Percentiles rank a stretch among this genome's conserved stretches.
phyloP scores from a whole-genome alignment of 441 rosid genomes.

The Gossypium gossypioides region DNA sequence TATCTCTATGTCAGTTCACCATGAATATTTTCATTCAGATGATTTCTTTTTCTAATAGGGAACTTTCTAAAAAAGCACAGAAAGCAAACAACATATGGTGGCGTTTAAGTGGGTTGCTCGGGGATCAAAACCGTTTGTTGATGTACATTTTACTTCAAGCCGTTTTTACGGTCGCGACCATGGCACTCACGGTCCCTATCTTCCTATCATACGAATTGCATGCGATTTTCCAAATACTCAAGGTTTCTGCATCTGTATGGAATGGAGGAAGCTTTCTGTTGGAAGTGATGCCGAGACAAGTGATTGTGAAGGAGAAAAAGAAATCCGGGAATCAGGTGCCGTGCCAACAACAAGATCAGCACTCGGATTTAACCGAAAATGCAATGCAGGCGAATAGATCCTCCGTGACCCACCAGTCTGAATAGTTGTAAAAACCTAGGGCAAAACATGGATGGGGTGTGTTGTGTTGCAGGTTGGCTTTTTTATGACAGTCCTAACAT shows the following conservation, averaged over 20 bases:
- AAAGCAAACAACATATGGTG: slow-evolving; percentile 86
- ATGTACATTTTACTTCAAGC: slow-evolving; percentile 79
- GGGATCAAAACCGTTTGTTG: slow-evolving; percentile 68
- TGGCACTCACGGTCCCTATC: slow-evolving; percentile 86
- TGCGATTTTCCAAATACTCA: slow-evolving; percentile 67
- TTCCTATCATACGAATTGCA: slow-evolving; percentile 68
- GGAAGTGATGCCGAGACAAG: slow-evolving; percentile 87
- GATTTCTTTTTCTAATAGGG: slow-evolving; percentile 32
- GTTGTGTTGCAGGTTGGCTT: background rate
- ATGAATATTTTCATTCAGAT: background rate
- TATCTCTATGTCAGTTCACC: background rate
- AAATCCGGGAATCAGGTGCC: slow-evolving; percentile 32
- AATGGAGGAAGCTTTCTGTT: slow-evolving; percentile 86
- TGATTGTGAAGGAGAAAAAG: slow-evolving; percentile 70
- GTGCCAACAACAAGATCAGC: slow-evolving; percentile 25
- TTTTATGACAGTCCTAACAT: background rate
- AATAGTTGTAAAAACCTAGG: background rate
- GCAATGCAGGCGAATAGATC: slow-evolving; percentile 4
- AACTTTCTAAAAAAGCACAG: slow-evolving; percentile 76
- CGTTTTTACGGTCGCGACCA: slow-evolving; percentile 77
- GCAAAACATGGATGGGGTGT: background rate
- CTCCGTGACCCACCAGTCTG: background rate
- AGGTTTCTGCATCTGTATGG: slow-evolving; percentile 82
- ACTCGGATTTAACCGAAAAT: background rate
- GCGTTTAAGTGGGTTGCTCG: slow-evolving; percentile 79